These are phyloP conservation scores for Crithidia thermophila DNA, from an alignment of 208 protist species.

Conservation along the genomic window DNA sequence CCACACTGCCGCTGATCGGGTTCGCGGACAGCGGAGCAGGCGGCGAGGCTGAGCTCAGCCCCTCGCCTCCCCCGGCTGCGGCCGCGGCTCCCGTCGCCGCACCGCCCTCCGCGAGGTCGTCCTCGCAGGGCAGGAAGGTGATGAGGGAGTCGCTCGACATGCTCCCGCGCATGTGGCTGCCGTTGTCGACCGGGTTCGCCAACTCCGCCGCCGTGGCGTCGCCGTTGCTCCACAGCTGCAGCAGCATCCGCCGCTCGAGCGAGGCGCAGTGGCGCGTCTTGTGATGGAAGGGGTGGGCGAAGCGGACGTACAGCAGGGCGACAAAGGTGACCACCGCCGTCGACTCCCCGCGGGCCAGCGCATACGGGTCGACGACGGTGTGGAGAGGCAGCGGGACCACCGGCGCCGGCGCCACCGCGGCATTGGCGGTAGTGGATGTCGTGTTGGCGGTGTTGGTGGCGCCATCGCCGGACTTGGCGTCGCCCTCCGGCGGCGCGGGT, in stretches of 20 bases:
- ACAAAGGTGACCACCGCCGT: constrained; percentile 70
- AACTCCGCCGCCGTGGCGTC: constrained; percentile 14
- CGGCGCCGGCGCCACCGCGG: constrained; percentile 18
- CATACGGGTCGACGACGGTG: constrained; percentile 79
- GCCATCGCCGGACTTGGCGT: not conserved
- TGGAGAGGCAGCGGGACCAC: constrained; percentile 62
- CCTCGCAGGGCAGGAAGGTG: not conserved
- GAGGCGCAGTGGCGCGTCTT: constrained; percentile 71
- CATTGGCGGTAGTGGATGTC: not conserved
- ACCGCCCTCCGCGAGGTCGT: not conserved
- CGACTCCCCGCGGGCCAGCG: constrained; percentile 68
- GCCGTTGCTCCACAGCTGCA: constrained; percentile 75
- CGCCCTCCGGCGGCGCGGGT: not conserved
- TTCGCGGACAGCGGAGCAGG: not conserved
- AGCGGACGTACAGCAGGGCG: constrained; percentile 86
- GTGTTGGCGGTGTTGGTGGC: not conserved
- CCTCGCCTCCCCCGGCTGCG: not conserved
- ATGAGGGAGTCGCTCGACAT: not conserved
- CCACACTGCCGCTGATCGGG: not conserved
- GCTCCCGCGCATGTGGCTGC: constrained; percentile 3
- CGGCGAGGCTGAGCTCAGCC: not conserved
- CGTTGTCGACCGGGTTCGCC: constrained; percentile 2
- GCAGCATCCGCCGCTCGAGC: constrained; percentile 65
- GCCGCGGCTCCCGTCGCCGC: constrained; percentile 5
- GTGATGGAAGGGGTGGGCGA: constrained; percentile 90